Conservation (phyloP, 768 basidiomycete genomes). For the Kwoniella europaea region DNA sequence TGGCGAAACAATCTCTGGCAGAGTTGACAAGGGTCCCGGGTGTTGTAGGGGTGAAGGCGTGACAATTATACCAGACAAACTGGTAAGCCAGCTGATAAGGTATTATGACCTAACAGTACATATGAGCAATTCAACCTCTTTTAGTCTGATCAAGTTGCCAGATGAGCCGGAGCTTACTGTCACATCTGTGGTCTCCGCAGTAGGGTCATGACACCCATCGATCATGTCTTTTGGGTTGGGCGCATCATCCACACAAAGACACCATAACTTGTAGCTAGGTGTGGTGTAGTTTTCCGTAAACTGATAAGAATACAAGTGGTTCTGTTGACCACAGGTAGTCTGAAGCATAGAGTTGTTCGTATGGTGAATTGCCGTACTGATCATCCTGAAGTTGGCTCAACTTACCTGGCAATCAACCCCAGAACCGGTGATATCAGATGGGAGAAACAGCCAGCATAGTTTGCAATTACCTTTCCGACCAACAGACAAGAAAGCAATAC, state of each 20-base stretch:
- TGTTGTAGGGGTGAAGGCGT: neutral
- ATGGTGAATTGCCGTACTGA: no score
- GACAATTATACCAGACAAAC: conserved; percentile 7
- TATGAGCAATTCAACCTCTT: neutral
- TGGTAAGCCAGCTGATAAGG: conserved; percentile 3
- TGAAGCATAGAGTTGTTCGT: no score
- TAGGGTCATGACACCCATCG: neutral
- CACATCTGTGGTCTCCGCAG: neutral
- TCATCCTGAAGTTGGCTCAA: no score
- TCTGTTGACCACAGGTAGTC: no score
- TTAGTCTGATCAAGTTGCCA: no score
- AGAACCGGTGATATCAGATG: neutral
- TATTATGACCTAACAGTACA: neutral
- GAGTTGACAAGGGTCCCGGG: conserved; percentile 4
- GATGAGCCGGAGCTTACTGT: neutral
- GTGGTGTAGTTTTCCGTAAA: no score
- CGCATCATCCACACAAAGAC: neutral
- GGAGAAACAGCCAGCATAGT: neutral
- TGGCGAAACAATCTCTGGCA: neutral
- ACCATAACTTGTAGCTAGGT: neutral
- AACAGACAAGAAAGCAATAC: neutral
- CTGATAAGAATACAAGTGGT: no score
- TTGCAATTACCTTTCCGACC: neutral
- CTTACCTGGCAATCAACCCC: no score
- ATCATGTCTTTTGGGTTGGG: neutral